Evolutionary conservation across 495 filamentous ascomycete species (phyloP).

Genomic region (Choiromyces venosus): DNA sequence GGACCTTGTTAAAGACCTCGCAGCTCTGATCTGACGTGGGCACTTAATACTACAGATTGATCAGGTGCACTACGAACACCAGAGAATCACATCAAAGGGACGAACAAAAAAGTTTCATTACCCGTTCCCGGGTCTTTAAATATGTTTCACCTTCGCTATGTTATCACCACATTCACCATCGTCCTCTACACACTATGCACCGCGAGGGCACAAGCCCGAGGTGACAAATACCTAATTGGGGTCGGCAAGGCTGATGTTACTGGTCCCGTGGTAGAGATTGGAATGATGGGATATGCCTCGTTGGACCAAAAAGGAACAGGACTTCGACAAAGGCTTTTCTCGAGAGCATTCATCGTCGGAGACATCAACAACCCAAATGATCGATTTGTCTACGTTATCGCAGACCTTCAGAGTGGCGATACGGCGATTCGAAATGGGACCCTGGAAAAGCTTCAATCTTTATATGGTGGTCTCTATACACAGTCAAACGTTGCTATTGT

Average conservation of each 20-base stretch:
- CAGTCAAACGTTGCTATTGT: constrained; percentile 84
- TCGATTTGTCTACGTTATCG: constrained; percentile 79
- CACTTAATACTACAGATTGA: not conserved
- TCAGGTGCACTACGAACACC: not conserved
- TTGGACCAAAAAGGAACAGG: constrained; percentile 80
- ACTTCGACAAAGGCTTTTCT: constrained; percentile 81
- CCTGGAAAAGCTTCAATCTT: constrained; percentile 58
- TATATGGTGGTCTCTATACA: constrained; percentile 73
- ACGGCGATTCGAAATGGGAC: constrained; percentile 86
- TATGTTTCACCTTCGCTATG: not conserved
- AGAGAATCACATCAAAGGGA: not conserved
- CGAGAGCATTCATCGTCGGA: constrained; percentile 84
- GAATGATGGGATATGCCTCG: constrained; percentile 79
- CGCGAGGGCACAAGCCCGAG: constrained; percentile 14
- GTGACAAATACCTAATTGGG: constrained; percentile 69
- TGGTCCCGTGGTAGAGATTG: constrained; percentile 56
- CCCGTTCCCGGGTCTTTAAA: not conserved
- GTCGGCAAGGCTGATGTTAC: constrained; percentile 95
- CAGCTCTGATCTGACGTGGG: not conserved
- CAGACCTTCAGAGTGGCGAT: constrained; percentile 85
- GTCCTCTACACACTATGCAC: not conserved
- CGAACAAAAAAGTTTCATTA: not conserved
- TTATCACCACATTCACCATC: not conserved
- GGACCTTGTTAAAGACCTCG: not conserved
- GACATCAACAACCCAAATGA: constrained; percentile 59